phyloP scores from a whole-genome alignment of 495 filamentous ascomycete species.

The Hypoxylon lienhwacheense region DNA sequence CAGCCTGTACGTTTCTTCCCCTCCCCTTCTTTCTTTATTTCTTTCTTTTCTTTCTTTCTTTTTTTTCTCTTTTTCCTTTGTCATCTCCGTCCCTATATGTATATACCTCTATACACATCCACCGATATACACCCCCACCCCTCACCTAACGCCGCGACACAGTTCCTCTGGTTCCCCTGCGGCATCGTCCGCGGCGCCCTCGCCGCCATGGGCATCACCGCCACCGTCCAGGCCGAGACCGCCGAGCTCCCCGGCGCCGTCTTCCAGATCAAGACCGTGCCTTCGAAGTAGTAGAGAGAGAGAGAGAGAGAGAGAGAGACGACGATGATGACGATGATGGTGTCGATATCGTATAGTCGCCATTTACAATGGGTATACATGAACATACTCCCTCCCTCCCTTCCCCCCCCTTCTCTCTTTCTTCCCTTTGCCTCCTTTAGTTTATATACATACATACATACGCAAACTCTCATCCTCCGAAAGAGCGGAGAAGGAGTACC shows the following conservation, averaged over 20 bases:
- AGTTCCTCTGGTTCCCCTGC: conserved; percentile 95
- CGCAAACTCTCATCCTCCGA: no score
- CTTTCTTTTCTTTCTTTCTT: not conserved
- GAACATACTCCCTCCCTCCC: not conserved
- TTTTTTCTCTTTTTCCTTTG: not conserved
- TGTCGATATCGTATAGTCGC: no score
- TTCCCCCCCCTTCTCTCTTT: no score
- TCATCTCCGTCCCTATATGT: not conserved
- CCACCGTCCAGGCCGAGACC: conserved; percentile 84
- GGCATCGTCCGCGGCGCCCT: conserved; percentile 88
- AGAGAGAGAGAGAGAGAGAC: no score
- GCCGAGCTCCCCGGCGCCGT: conserved; percentile 83
- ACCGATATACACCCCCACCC: not conserved
- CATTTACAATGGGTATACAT: not conserved
- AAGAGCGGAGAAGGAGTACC: no score
- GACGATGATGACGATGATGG: no score
- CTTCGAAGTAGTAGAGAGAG: conserved; percentile 53
- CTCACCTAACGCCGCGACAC: not conserved
- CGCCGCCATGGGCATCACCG: conserved; percentile 85
- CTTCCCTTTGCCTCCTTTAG: no score
- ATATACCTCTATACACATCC: not conserved
- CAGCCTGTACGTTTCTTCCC: conserved; percentile 67
- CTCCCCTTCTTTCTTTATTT: conserved; percentile 1
- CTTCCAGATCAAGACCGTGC: conserved; percentile 92
- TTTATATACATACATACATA: no score